Base-by-base conservation (phyloP, 1,284 basidiomycete genomes). In the Heterobasidion annosum region DNA sequence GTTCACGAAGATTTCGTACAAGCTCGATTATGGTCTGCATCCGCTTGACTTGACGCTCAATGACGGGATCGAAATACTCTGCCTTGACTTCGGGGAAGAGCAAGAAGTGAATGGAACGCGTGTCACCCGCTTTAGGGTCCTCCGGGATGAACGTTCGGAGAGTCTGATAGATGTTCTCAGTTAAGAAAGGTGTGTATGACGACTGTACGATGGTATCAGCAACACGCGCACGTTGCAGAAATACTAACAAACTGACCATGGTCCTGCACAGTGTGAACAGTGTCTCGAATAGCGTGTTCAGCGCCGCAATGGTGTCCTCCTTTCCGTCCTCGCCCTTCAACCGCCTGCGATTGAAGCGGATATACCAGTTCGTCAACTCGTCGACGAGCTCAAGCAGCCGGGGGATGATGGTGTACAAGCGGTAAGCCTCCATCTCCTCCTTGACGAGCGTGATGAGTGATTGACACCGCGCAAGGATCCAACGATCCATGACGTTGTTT, bases 351-450 rank as follows among this genome's bases (percentile, higher is more conserved):
- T 99, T 99, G 79, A 99, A 99, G 53, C 97, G 93, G 65, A 99
- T 99, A 73, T 99, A 99, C 95, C 96, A 98, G 70, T 99, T 99
- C 49, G 97, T 99, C 57, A 99, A 78, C 70, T 99, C 97, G 63
- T 97, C 93, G 48, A 99, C 82, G 58, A 99, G 84, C 60, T 92
- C 90, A 55, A 98, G 77, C 53, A 99, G 75, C 34, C 92, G 83
- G n/a, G 94, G 93, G 57, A 98, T 93, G 72, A 99, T 92, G 56
- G 94, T 98, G 72, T 99, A 99, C n/a, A 99, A 80, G 55, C 95
- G 82, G 73, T 99, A 99, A 10, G 94, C 91, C 18, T 87, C 88
- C 97, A 99, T 99, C 75, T 99, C 96, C 65, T 89, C 79, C 58
- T 84, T 80, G 58, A 99, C 95, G 57, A 95, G 79, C 66, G 85